phyloP scores from a whole-genome alignment of 192 early-diverging fungal genomes.

The Chytriomyces confervae region DNA sequence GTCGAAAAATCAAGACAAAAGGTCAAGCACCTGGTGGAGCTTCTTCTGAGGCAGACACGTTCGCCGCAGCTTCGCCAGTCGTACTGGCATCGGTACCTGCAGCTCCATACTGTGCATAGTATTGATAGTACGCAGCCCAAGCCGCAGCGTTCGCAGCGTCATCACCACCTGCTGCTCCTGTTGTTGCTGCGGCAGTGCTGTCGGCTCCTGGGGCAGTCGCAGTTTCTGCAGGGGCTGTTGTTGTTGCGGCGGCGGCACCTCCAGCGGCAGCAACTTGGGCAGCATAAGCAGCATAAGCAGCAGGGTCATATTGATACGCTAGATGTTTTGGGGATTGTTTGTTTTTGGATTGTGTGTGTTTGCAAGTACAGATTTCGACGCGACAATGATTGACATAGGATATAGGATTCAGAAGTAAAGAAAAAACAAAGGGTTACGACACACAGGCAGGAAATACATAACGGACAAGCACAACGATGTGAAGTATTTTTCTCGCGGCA shows the following conservation, averaged over 20 bases:
- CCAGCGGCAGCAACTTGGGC: background rate
- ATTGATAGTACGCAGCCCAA: conserved; percentile 24
- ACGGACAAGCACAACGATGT: too few species aligned
- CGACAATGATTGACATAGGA: too few species aligned
- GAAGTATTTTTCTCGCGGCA: too few species aligned
- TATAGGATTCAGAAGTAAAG: too few species aligned
- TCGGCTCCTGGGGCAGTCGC: background rate
- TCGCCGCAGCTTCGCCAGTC: background rate
- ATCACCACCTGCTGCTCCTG: conserved; percentile 2
- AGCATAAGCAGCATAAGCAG: conserved; percentile 7
- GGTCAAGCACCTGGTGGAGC: conserved; percentile 23
- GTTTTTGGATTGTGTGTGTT: too few species aligned
- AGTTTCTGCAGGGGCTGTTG: background rate
- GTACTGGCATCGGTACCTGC: background rate
- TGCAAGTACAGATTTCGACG: too few species aligned
- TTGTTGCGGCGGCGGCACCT: background rate
- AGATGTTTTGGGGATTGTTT: too few species aligned
- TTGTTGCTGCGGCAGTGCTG: background rate
- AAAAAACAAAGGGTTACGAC: too few species aligned
- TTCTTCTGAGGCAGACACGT: background rate
- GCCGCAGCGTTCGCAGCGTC: conserved; percentile 32
- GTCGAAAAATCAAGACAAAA: background rate
- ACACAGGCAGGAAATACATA: too few species aligned
- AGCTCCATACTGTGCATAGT: conserved; percentile 32
- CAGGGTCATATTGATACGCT: background rate